A percentile compares a stretch with the other conserved stretches of the same genome.
These are phyloP conservation scores for Avena insularis DNA, from an alignment of 176 grass and related monocot species.

Conservation along the genomic window DNA sequence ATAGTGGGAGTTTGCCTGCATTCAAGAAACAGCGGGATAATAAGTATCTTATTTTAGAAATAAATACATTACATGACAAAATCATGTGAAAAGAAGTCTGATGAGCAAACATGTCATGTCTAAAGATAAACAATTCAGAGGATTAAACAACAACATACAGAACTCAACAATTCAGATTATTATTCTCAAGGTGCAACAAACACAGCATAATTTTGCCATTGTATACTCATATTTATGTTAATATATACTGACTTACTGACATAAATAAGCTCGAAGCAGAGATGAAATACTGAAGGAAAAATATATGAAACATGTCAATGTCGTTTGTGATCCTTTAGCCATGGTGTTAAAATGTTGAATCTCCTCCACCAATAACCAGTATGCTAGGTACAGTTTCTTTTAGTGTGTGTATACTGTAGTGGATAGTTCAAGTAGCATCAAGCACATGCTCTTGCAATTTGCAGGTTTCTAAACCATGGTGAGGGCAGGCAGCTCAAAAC, in stretches of 20 bases:
- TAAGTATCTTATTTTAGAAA: conserved; percentile 29
- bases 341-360: background rate
- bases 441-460: background rate
- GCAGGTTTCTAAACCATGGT: background rate
- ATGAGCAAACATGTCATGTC: background rate
- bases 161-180: background rate
- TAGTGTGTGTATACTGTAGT: background rate
- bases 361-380: conserved; percentile 1
- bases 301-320: background rate
- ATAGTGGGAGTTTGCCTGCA: conserved; percentile 99
- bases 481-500: background rate
- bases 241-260: conserved; percentile 5
- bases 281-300: background rate
- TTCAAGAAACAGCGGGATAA: conserved; percentile 38
- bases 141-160: conserved; percentile 2
- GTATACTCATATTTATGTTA: background rate
- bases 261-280: background rate
- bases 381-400: background rate
- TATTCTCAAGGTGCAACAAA: background rate
- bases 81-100: background rate
- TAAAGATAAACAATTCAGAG: background rate
- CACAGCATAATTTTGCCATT: background rate
- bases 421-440: conserved; percentile 19
- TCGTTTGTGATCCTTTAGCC: conserved; percentile 1
- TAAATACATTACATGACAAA: conserved; percentile 3